Percentiles rank a stretch among this genome's conserved stretches.
Evolutionary conservation across 306 rosid species (phyloP).

Genomic region (Rosa lucieae): DNA sequence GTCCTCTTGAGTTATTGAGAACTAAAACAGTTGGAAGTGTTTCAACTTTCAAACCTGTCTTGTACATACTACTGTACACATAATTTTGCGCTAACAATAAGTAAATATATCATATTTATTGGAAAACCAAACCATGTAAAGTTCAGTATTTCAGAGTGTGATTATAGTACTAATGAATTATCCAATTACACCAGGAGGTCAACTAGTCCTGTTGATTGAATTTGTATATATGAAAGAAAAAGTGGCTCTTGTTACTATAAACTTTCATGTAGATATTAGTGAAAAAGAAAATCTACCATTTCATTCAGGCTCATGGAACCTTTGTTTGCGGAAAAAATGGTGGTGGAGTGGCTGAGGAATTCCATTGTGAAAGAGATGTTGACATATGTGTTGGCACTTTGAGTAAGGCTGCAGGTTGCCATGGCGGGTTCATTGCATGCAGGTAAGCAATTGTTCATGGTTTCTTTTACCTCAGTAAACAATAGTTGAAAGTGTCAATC

Average conservation of each 20-base stretch:
- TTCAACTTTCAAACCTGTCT: not conserved
- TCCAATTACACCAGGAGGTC: not conserved
- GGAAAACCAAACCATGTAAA: not conserved
- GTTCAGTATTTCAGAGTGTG: not conserved
- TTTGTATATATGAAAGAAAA: conserved; percentile 4
- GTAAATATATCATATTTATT: not conserved
- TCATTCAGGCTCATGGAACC: conserved; percentile 85
- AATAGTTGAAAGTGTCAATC: not conserved
- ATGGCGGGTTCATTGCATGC: conserved; percentile 98
- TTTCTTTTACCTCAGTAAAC: not conserved
- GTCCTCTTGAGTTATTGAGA: conserved; percentile 25
- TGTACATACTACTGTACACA: not conserved
- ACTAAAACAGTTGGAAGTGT: not conserved
- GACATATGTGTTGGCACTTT: conserved; percentile 89
- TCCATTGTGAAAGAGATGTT: conserved; percentile 77
- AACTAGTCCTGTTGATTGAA: not conserved
- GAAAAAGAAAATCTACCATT: conserved; percentile 4
- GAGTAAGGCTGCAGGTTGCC: conserved; percentile 97
- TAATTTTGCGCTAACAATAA: not conserved
- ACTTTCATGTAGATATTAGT: conserved; percentile 11
- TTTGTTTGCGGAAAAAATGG: conserved; percentile 91
- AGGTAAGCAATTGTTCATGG: conserved; percentile 52
- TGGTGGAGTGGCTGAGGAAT: conserved; percentile 91
- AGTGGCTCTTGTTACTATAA: not conserved
- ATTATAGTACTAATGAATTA: not conserved